These are phyloP conservation scores for Microcyclospora pomicola DNA, from an alignment of 2,329 filamentous ascomycete species.

Conservation along the genomic window DNA sequence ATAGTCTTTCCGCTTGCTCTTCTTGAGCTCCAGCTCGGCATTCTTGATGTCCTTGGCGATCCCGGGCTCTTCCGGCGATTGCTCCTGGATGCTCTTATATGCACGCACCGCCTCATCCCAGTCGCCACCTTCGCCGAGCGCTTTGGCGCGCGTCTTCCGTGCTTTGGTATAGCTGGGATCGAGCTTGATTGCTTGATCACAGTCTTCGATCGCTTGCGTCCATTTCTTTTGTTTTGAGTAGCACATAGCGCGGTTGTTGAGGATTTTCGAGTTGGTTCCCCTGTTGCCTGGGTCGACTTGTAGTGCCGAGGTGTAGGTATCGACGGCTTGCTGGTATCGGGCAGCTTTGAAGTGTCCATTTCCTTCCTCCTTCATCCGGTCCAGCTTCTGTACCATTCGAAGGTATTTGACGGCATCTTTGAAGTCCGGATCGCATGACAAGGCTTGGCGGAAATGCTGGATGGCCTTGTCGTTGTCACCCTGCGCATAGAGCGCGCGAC, in stretches of 20 bases:
- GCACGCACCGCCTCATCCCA: conserved; percentile 89
- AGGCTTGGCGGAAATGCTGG: conserved; percentile 78
- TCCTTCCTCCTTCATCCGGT: conserved; percentile 86
- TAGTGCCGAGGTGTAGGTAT: conserved; percentile 71
- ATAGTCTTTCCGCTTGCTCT: conserved; percentile 93
- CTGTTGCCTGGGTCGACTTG: conserved; percentile 78
- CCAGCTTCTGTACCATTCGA: conserved; percentile 78
- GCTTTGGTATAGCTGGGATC: conserved; percentile 83
- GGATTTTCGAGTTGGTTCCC: conserved; percentile 84
- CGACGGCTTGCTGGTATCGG: conserved; percentile 64
- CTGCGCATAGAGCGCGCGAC: conserved; percentile 73
- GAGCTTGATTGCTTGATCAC: conserved; percentile 66
- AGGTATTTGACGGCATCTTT: conserved; percentile 78
- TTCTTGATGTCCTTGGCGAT: conserved; percentile 75
- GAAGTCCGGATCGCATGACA: conserved; percentile 85
- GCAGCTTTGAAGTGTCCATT: conserved; percentile 81
- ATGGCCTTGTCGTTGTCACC: conserved; percentile 93
- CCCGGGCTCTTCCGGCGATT: conserved; percentile 65
- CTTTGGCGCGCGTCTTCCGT: conserved; percentile 85
- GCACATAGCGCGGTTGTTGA: conserved; percentile 85
- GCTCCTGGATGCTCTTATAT: conserved; percentile 72
- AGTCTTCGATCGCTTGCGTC: conserved; percentile 69
- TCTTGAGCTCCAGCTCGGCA: conserved; percentile 92
- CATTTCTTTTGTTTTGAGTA: conserved; percentile 73
- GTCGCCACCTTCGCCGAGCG: conserved; percentile 66